Evolutionary conservation across 208 protist species (phyloP).

Genomic region (Leishmania gerbilli): DNA sequence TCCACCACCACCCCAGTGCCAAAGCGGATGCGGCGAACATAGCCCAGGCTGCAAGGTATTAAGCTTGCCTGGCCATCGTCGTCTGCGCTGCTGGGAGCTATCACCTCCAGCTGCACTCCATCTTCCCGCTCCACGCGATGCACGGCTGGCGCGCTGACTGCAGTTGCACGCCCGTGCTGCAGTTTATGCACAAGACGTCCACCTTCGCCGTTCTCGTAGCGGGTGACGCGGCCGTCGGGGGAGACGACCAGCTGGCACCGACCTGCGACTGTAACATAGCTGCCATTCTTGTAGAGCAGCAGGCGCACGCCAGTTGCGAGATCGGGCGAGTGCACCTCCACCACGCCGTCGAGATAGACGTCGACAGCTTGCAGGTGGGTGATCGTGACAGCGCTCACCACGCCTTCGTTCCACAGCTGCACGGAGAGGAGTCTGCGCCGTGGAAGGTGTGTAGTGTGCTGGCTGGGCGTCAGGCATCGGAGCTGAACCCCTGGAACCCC

Average conservation of each 20-base stretch:
- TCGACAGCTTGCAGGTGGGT: slow-evolving; percentile 24
- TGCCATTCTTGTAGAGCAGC: slow-evolving; percentile 46
- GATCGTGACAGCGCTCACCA: slow-evolving; percentile 27
- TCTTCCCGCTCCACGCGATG: slow-evolving; percentile 22
- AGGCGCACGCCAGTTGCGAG: slow-evolving; percentile 32
- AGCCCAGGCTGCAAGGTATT: not conserved
- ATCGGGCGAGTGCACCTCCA: slow-evolving; percentile 44
- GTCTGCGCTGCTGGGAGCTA: not conserved
- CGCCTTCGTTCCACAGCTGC: slow-evolving; percentile 39
- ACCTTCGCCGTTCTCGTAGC: slow-evolving; percentile 1
- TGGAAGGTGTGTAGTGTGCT: not conserved
- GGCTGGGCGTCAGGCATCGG: slow-evolving; percentile 10
- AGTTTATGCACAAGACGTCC: slow-evolving; percentile 14
- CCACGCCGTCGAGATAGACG: slow-evolving; percentile 51
- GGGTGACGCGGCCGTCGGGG: slow-evolving; percentile 12
- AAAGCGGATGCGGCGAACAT: slow-evolving; percentile 10
- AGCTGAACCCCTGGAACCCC: slow-evolving; percentile 21
- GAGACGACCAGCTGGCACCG: slow-evolving; percentile 7
- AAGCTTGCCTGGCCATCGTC: not conserved
- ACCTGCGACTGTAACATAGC: slow-evolving; percentile 32
- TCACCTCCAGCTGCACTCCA: slow-evolving; percentile 16
- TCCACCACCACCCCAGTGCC: slow-evolving; percentile 11
- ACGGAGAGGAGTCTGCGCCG: slow-evolving; percentile 24
- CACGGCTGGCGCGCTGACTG: not conserved
- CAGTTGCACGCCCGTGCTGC: slow-evolving; percentile 6